A percentile compares a stretch with the other conserved stretches of the same genome.
phyloP scores from a whole-genome alignment of 2,329 filamentous ascomycete species.

The Ophiognomonia clavigignenti-juglandacearum region DNA sequence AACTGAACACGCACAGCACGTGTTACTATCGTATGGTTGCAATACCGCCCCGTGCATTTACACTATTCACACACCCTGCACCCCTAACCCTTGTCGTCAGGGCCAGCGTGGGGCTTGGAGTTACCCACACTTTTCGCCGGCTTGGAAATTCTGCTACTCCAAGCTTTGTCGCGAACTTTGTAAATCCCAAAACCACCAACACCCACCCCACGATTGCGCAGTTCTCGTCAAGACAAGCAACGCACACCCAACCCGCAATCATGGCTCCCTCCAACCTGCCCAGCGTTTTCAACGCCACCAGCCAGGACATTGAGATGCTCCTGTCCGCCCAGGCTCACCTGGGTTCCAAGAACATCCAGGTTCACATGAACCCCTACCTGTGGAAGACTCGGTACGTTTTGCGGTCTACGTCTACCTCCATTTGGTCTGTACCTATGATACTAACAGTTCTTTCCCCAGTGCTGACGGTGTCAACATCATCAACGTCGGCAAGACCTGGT shows the following conservation, averaged over 20 bases:
- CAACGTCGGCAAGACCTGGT: slow-evolving; percentile 99
- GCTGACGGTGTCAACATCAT: slow-evolving; percentile 97
- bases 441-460: slow-evolving; percentile 51
- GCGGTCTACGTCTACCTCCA: too few relatives aligned
- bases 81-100: not conserved
- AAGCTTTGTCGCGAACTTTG: slow-evolving; percentile 17
- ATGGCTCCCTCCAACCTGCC: slow-evolving; percentile 96
- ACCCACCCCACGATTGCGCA: slow-evolving; percentile 12
- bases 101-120: not conserved
- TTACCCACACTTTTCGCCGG: not conserved
- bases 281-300: slow-evolving; percentile 92
- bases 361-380: slow-evolving; percentile 98
- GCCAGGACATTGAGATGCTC: slow-evolving; percentile 99
- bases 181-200: slow-evolving; percentile 9
- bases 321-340: slow-evolving; percentile 95
- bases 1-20: too few relatives aligned
- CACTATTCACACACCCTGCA: too few relatives aligned
- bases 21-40: too few relatives aligned
- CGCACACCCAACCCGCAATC: slow-evolving; percentile 26
- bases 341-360: slow-evolving; percentile 98
- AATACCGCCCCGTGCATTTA: too few relatives aligned
- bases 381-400: slow-evolving; percentile 62
- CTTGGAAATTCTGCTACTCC: not conserved
- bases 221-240: slow-evolving; percentile 20
- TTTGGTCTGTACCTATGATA: too few relatives aligned